Evolutionary conservation across 176 grass and related monocot genomes (phyloP), one percentile per base, ranked within the genome.

Genomic region (Oryza glumipatula): DNA sequence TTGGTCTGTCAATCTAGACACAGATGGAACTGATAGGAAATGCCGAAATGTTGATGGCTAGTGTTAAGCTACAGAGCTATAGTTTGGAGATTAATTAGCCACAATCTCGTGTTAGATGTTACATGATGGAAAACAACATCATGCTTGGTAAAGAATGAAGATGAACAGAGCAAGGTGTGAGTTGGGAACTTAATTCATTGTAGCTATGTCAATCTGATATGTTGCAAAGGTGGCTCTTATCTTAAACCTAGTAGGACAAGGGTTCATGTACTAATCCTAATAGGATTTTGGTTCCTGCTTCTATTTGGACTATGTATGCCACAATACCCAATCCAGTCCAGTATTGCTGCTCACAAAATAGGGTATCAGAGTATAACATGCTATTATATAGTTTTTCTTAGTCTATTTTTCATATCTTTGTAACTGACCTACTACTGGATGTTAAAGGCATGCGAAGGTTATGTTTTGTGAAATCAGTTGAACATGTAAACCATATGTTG

Each of bases 381-480:
- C n/a, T 41, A 41, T 60, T 45, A 63, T 77, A 7, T 26, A 49
- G 9, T 56, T 15, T 75, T 41, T 61, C 66, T 77, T 19, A n/a
- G 13, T 33, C 65, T 11, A 77, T 71, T 73, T 65, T 65, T 70
- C 56, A 51, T n/a, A 15, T 82, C 9, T 69, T 49, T 89, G 63
- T 10, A 76, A 30, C n/a, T 80, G 72, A 64, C n/a, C 49, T 49
- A 70, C 61, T 22, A 74, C 46, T 28, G 11, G 61, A 58, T 30
- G 22, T 16, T 23, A 74, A 79, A 46, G 61, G 23, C 7, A 28
- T 49, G n/a, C 14, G n/a, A 39, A 41, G 11, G 30, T 49, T 9
- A 63, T 23, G 58, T 63, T 63, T 63, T 63, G 3, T 54, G 13
- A 38, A 56, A 56, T 70, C 67, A 69, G 68, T 54, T 80, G 65